A percentile compares a stretch with the other conserved stretches of the same genome.
These are phyloP conservation scores for Aspergillus sclerotialis DNA, from an alignment of 2,329 filamentous ascomycete species.

Conservation along the genomic window DNA sequence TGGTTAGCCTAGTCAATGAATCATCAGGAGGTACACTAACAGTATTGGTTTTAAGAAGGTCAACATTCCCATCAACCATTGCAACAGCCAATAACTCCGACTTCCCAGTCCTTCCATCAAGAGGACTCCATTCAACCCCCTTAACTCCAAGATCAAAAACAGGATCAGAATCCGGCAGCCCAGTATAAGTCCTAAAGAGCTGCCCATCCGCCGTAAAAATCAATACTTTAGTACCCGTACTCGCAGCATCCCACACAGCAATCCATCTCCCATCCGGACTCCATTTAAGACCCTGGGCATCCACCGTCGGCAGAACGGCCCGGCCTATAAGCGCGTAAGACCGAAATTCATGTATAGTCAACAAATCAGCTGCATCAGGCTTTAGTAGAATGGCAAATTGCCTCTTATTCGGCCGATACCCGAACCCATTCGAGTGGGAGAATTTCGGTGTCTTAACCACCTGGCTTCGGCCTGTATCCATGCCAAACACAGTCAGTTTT, in stretches of 20 bases:
- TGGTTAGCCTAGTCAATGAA: slow-evolving; percentile 2
- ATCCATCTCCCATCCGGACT: slow-evolving; percentile 55
- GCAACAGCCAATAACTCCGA: slow-evolving; percentile 43
- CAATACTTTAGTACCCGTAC: slow-evolving; percentile 43
- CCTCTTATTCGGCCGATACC: slow-evolving; percentile 32
- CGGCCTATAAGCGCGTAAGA: slow-evolving; percentile 28
- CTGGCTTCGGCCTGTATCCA: slow-evolving; percentile 28
- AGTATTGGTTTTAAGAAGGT: slow-evolving; percentile 40
- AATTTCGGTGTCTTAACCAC: slow-evolving; percentile 36
- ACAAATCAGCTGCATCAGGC: slow-evolving; percentile 28
- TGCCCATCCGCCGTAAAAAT: slow-evolving; percentile 56
- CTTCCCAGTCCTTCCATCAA: slow-evolving; percentile 9
- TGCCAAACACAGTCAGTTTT: slow-evolving; percentile 29
- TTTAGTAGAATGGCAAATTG: slow-evolving; percentile 36
- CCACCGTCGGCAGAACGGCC: slow-evolving; percentile 41
- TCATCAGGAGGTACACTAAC: slow-evolving; percentile 17
- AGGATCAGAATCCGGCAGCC: slow-evolving; percentile 27
- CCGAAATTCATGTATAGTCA: slow-evolving; percentile 31
- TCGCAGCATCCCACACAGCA: slow-evolving; percentile 50
- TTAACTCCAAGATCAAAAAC: slow-evolving; percentile 44
- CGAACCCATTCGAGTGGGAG: slow-evolving; percentile 27
- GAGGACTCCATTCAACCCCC: slow-evolving; percentile 47
- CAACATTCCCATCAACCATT: slow-evolving; percentile 44
- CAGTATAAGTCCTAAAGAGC: slow-evolving; percentile 47
- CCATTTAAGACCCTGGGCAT: slow-evolving; percentile 55